Evolutionary conservation across 768 basidiomycete species (phyloP).

Genomic region (Rhizopogon salebrosus): DNA sequence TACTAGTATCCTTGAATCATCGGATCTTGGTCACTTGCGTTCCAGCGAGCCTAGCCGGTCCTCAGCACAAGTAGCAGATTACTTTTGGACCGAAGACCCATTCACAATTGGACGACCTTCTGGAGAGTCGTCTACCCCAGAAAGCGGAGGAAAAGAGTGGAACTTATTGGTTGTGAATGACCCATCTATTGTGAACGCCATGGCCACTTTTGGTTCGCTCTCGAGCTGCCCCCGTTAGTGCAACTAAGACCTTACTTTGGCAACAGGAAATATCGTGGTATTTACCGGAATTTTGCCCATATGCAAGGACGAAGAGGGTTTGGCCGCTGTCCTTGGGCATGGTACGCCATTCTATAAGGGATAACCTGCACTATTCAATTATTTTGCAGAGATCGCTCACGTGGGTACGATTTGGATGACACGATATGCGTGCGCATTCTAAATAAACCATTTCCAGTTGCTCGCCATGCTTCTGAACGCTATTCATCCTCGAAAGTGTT

Average conservation of each 20-base stretch:
- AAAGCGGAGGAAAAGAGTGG: conserved; percentile 39
- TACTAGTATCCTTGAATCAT: conserved; percentile 60
- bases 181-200: conserved; percentile 65
- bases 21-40: conserved; percentile 60
- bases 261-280: conserved; percentile 68
- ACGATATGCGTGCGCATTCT: neutral
- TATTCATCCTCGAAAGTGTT: conserved; percentile 39
- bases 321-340: conserved; percentile 83
- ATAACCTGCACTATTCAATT: conserved; percentile 1
- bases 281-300: conserved; percentile 87
- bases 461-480: conserved; percentile 50
- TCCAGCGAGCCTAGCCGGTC: conserved; percentile 7
- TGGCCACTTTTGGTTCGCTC: conserved; percentile 60
- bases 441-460: conserved; percentile 36
- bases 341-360: conserved; percentile 36
- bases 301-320: conserved; percentile 69
- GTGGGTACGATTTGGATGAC: conserved; percentile 39
- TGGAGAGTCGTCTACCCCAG: conserved; percentile 4
- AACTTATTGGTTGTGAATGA: conserved; percentile 79
- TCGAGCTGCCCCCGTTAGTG: neutral
- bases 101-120: conserved; percentile 6
- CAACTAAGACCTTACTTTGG: neutral
- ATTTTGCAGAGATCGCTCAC: conserved; percentile 68
- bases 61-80: conserved; percentile 6
- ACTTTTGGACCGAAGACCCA: conserved; percentile 18